Evolutionary conservation across 2,329 filamentous ascomycete genomes (phyloP).

Genomic region (Pseudogymnoascus sp.): DNA sequence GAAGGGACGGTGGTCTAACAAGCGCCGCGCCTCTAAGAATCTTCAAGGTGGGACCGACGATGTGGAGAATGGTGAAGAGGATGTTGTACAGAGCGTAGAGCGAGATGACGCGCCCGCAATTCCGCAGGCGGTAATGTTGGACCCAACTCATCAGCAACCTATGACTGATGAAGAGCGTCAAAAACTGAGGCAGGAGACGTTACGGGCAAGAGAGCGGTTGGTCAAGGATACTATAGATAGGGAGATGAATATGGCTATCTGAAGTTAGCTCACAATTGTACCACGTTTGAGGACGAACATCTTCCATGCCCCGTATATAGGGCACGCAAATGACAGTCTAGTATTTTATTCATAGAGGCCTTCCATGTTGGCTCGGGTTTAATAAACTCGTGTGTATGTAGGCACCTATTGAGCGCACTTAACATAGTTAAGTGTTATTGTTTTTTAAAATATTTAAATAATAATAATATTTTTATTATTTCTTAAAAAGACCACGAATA

Average conservation of each 20-base stretch:
- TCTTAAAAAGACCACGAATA: not conserved
- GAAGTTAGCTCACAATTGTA: not conserved
- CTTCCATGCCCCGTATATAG: not conserved
- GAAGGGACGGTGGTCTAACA: not conserved
- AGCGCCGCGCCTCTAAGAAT: not conserved
- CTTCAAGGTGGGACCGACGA: not conserved
- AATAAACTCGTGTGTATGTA: not conserved
- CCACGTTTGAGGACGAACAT: not conserved
- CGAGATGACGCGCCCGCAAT: not conserved
- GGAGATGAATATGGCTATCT: slow-evolving; percentile 12
- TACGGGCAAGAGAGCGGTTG: slow-evolving; percentile 12
- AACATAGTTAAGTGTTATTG: not conserved
- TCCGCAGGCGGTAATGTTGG: not conserved
- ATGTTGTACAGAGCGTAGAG: not conserved
- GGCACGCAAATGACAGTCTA: not conserved
- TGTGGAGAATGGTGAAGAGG: not conserved
- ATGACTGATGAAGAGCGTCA: not conserved
- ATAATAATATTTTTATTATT: not conserved
- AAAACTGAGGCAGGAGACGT: not conserved
- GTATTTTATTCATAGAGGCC: not conserved
- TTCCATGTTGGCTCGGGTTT: not conserved
- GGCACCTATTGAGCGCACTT: not conserved
- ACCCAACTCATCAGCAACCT: not conserved
- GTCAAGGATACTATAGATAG: slow-evolving; percentile 16
- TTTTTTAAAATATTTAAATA: not conserved